phyloP scores from a whole-genome alignment of 2,329 filamentous ascomycete species.

The Colletotrichum endophyticum region DNA sequence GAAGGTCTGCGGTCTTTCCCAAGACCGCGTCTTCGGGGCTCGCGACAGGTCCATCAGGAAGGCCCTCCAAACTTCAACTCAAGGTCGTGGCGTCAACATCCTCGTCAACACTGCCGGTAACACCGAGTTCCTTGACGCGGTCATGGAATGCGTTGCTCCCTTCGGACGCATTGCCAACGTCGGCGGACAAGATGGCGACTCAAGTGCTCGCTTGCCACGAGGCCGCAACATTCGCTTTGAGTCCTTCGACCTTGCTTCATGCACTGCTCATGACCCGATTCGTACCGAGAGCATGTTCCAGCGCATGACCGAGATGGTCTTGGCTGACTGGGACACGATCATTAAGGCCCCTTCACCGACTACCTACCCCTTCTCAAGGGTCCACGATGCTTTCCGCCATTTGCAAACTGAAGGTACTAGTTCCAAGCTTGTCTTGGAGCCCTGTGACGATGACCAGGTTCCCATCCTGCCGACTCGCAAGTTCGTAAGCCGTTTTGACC shows the following conservation, averaged over 20 bases:
- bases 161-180: slow-evolving; percentile 53
- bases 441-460: background rate
- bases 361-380: background rate
- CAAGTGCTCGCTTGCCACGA: slow-evolving; percentile 46
- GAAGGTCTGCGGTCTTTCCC: slow-evolving; percentile 25
- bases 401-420: slow-evolving; percentile 8
- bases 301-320: slow-evolving; percentile 29
- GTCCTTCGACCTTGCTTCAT: slow-evolving; percentile 43
- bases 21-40: slow-evolving; percentile 27
- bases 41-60: slow-evolving; percentile 30
- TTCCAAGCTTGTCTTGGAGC: background rate
- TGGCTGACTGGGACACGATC: slow-evolving; percentile 36
- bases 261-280: background rate
- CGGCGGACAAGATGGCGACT: slow-evolving; percentile 35
- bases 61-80: slow-evolving; percentile 29
- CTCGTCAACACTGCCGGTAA: slow-evolving; percentile 43
- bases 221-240: slow-evolving; percentile 51
- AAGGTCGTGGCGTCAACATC: slow-evolving; percentile 35
- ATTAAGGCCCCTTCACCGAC: background rate
- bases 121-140: slow-evolving; percentile 43
- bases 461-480: slow-evolving; percentile 1
- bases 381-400: slow-evolving; percentile 22
- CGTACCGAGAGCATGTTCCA: background rate
- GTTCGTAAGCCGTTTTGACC: background rate
- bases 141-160: slow-evolving; percentile 46